phyloP scores from a whole-genome alignment of 2,329 filamentous ascomycete species.

The Aspergillus sp. region DNA sequence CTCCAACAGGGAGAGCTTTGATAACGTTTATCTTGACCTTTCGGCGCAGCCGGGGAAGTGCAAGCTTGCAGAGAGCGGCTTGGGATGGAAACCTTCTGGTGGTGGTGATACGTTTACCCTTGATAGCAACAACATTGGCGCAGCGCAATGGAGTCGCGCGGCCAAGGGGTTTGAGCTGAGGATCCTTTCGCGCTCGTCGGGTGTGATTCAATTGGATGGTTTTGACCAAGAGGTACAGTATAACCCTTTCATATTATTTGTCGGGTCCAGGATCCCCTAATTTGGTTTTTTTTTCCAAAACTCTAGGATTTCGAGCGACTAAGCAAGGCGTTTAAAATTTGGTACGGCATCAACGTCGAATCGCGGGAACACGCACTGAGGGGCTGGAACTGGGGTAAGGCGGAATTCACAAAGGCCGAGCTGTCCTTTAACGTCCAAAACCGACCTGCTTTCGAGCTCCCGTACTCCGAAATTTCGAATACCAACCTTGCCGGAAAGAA shows the following conservation, averaged over 20 bases:
- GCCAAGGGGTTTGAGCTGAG: conserved; percentile 90
- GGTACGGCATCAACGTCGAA: conserved; percentile 91
- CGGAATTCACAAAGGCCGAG: conserved; percentile 91
- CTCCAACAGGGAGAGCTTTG: conserved; percentile 71
- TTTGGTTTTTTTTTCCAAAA: neutral
- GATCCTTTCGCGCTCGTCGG: conserved; percentile 73
- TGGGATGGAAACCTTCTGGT: conserved; percentile 86
- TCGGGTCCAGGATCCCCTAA: neutral
- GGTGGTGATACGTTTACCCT: conserved; percentile 91
- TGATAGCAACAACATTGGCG: conserved; percentile 73
- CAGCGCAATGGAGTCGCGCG: conserved; percentile 89
- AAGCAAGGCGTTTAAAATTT: conserved; percentile 90
- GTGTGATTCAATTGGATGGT: conserved; percentile 86
- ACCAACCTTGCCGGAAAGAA: conserved; percentile 97
- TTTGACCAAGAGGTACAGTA: conserved; percentile 71
- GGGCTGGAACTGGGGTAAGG: conserved; percentile 99
- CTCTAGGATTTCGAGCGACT: conserved; percentile 79
- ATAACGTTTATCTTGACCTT: conserved; percentile 92
- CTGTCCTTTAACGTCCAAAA: conserved; percentile 96
- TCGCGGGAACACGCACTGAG: conserved; percentile 88
- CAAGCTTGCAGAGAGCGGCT: conserved; percentile 84
- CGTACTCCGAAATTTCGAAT: conserved; percentile 95
- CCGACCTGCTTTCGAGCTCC: conserved; percentile 89
- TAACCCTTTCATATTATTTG: no score
- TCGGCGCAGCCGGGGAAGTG: conserved; percentile 89